phyloP scores from a whole-genome alignment of 2,329 filamentous ascomycete species.

The Tolypocladium guangdongense region DNA sequence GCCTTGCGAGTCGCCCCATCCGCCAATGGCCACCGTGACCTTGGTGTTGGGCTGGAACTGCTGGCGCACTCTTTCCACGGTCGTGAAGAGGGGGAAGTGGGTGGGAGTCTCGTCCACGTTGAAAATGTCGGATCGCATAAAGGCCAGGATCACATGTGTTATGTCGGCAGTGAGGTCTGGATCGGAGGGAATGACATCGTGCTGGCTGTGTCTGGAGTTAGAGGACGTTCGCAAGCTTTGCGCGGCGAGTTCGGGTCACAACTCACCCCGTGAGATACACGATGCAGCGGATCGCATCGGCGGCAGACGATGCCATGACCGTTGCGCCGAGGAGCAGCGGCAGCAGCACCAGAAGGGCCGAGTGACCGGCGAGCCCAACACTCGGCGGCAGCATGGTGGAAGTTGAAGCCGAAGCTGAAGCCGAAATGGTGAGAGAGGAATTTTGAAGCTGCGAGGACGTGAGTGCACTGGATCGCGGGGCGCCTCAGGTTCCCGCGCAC shows the following conservation, averaged over 20 bases:
- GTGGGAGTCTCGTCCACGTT: constrained; percentile 27
- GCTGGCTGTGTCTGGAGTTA: constrained; percentile 28
- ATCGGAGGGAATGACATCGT: constrained; percentile 28
- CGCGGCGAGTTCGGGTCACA: not conserved
- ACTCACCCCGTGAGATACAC: constrained; percentile 41
- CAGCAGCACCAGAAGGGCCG: not conserved
- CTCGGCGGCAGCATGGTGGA: not conserved
- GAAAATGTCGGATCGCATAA: constrained; percentile 43
- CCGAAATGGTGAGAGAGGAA: not conserved
- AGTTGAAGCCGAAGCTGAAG: not conserved
- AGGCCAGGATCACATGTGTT: constrained; percentile 49
- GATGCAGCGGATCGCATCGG: constrained; percentile 19
- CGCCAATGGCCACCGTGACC: constrained; percentile 61
- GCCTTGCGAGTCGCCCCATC: constrained; percentile 59
- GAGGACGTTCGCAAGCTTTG: not conserved
- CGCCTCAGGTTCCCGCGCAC: not conserved
- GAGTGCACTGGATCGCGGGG: not conserved
- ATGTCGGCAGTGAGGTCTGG: constrained; percentile 27
- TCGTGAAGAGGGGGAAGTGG: constrained; percentile 42
- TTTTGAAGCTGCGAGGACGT: not conserved
- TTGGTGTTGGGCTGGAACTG: constrained; percentile 43
- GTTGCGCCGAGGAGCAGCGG: not conserved
- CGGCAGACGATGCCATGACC: not conserved
- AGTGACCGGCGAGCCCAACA: not conserved
- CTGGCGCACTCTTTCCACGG: constrained; percentile 33